These are phyloP conservation scores for Aspergillus spinulosporus DNA, from an alignment of 2,329 filamentous ascomycete genomes.

Conservation along the genomic window DNA sequence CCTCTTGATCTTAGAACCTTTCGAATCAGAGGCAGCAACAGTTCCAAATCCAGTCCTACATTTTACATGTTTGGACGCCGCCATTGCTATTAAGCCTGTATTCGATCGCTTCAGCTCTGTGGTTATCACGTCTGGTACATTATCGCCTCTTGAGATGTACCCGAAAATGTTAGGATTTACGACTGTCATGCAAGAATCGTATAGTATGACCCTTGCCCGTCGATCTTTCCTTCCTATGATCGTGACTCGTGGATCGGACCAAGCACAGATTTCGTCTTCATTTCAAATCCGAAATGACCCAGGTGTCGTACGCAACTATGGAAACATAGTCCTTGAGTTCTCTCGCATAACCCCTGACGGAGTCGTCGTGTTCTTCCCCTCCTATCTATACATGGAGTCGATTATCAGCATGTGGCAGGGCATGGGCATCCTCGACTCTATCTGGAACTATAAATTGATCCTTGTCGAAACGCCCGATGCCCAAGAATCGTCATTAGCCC, in stretches of 20 bases:
- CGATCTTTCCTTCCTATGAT: conserved; percentile 98
- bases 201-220: conserved; percentile 91
- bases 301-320: conserved; percentile 95
- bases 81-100: conserved; percentile 96
- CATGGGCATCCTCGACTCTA: conserved; percentile 94
- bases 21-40: conserved; percentile 90
- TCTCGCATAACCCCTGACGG: conserved; percentile 94
- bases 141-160: conserved; percentile 97
- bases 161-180: conserved; percentile 96
- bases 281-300: conserved; percentile 96
- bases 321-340: conserved; percentile 89
- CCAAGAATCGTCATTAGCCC: conserved; percentile 90
- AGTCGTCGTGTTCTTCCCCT: conserved; percentile 98
- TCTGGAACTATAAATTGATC: conserved; percentile 99
- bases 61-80: conserved; percentile 93
- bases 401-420: conserved; percentile 99
- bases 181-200: conserved; percentile 93
- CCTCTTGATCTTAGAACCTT: conserved; percentile 92
- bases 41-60: conserved; percentile 97
- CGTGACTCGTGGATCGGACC: conserved; percentile 90
- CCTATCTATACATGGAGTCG: conserved; percentile 98
- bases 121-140: conserved; percentile 96
- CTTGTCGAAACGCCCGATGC: conserved; percentile 96
- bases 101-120: conserved; percentile 98
- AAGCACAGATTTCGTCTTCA: conserved; percentile 86